A percentile compares a stretch with the other conserved stretches of the same genome.
phyloP scores from a whole-genome alignment of 345 rosid genomes.

The Limnanthes douglasii region DNA sequence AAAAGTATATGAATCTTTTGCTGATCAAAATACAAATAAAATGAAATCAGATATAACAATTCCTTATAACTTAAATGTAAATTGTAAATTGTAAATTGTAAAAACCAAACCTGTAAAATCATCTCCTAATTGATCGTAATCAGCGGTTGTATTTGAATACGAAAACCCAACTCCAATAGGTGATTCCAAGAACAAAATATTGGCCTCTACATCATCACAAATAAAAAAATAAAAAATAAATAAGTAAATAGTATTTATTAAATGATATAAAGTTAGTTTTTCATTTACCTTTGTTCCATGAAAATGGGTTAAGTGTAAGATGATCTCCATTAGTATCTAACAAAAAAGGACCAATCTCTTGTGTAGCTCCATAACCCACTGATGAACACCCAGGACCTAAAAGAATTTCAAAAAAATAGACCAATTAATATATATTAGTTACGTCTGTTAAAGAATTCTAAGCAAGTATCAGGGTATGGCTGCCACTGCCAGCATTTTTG shows the following conservation, averaged over 20 bases:
- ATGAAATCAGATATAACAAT: neutral
- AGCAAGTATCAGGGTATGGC: too few relatives aligned
- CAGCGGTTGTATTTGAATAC: conserved; percentile 40
- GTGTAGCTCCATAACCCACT: conserved; percentile 93
- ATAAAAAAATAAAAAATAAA: too few relatives aligned
- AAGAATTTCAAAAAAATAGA: too few relatives aligned
- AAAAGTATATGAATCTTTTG: conserved; percentile 42
- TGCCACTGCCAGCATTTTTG: too few relatives aligned
- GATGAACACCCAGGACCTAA: conserved; percentile 98
- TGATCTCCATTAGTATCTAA: conserved; percentile 51
- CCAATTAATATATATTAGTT: too few relatives aligned
- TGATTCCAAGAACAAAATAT: conserved; percentile 61
- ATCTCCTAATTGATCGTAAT: conserved; percentile 35
- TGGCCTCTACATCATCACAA: conserved; percentile 34
- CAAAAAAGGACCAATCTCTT: conserved; percentile 92
- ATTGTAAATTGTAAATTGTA: too few relatives aligned
- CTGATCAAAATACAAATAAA: conserved; percentile 12
- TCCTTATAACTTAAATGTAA: neutral
- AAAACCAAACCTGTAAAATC: conserved; percentile 27
- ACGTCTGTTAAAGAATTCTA: too few relatives aligned
- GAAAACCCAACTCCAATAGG: conserved; percentile 88
- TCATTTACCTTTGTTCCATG: conserved; percentile 70
- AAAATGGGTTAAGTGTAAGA: conserved; percentile 41
- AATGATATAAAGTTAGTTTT: neutral
- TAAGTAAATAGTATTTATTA: too few relatives aligned